These are phyloP conservation scores for Cordia subcordata DNA, from an alignment of 257 asterid species.

Conservation along the genomic window DNA sequence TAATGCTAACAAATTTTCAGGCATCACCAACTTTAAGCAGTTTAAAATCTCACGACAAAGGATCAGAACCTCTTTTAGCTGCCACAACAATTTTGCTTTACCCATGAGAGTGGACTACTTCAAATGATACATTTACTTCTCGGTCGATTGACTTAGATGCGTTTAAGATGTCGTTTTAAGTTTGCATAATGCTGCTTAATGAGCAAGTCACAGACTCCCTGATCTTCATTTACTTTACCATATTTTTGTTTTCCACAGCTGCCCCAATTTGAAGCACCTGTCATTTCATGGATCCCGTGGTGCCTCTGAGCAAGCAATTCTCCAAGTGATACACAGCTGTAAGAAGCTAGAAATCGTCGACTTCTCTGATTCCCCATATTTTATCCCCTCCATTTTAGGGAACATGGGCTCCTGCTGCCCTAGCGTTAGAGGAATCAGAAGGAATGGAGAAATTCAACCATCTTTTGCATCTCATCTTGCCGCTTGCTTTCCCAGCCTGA, in stretches of 20 bases:
- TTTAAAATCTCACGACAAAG: too few relatives aligned
- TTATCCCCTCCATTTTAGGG: slow-evolving; percentile 18
- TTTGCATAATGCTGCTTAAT: too few relatives aligned
- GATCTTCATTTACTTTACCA: too few relatives aligned
- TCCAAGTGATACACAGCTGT: slow-evolving; percentile 34
- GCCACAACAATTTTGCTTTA: too few relatives aligned
- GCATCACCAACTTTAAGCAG: too few relatives aligned
- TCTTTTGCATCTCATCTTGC: slow-evolving; percentile 11
- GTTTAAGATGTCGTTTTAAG: too few relatives aligned
- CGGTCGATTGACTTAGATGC: too few relatives aligned
- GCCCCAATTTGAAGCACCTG: slow-evolving; percentile 43
- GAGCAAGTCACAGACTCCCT: too few relatives aligned
- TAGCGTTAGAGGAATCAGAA: slow-evolving; percentile 40
- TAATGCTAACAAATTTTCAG: too few relatives aligned
- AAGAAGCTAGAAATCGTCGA: slow-evolving; percentile 43
- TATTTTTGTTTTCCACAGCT: slow-evolving; percentile 19
- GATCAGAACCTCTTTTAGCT: too few relatives aligned
- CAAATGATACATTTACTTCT: too few relatives aligned
- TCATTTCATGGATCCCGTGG: slow-evolving; percentile 47
- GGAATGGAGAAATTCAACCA: slow-evolving; percentile 23
- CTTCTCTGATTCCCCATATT: slow-evolving; percentile 46
- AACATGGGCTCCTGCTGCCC: slow-evolving; percentile 32
- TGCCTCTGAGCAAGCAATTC: slow-evolving; percentile 33
- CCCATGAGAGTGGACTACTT: too few relatives aligned
- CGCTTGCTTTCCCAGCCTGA: slow-evolving; percentile 29